A percentile compares a stretch with the other conserved stretches of the same genome.
Conservation (phyloP, 2,329 filamentous ascomycete species). For the Sordariomycetes sp. region DNA sequence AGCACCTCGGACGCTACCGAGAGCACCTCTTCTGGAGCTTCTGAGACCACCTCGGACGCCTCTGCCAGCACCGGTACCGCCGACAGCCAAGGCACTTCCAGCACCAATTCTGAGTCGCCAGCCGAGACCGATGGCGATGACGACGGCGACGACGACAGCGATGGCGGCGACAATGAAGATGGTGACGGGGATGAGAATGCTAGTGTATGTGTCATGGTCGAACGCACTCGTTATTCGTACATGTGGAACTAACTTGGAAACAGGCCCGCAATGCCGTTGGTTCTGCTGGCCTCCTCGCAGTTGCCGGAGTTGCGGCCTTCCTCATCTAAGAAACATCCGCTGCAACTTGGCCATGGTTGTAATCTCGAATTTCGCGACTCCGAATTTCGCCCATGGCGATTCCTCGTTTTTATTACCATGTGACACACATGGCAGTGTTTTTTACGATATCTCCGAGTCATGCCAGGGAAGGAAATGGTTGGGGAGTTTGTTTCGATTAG, state of each 20-base stretch:
- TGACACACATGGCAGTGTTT: neutral
- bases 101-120: neutral
- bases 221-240: neutral
- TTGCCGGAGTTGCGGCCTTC: slow-evolving; percentile 32
- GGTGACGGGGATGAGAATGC: neutral
- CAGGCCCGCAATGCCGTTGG: slow-evolving; percentile 27
- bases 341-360: neutral
- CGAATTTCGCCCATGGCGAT: neutral
- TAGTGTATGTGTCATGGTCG: neutral
- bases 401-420: neutral
- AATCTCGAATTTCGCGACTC: neutral
- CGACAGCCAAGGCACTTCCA: neutral
- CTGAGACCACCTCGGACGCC: slow-evolving; percentile 5
- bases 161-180: neutral
- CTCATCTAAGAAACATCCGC: slow-evolving; percentile 25
- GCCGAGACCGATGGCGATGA: neutral
- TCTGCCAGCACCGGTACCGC: neutral
- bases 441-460: neutral
- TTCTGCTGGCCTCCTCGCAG: slow-evolving; percentile 30
- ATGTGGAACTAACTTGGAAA: neutral
- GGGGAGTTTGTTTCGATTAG: neutral
- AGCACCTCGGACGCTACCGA: neutral
- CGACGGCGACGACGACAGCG: neutral
- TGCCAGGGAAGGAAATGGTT: neutral
- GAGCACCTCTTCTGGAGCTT: slow-evolving; percentile 1